Percentiles rank a stretch among this genome's conserved stretches.
phyloP scores from a whole-genome alignment of 352 stramenopile species.

The Plasmopara halstedii region DNA sequence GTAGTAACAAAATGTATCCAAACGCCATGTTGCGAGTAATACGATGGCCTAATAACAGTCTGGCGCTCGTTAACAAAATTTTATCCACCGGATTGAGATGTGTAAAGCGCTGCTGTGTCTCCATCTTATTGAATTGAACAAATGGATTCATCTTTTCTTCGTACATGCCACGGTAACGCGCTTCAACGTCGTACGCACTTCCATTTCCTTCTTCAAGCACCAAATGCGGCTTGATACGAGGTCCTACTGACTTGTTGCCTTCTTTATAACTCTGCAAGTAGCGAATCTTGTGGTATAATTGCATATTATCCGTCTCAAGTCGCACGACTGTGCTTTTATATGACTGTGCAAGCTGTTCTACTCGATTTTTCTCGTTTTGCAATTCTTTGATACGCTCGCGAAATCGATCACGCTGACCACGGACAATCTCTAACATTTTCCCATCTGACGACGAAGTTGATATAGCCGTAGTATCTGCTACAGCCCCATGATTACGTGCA shows the following conservation, averaged over 20 bases:
- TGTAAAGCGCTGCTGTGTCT: constrained; percentile 83
- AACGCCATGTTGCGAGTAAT: constrained; percentile 81
- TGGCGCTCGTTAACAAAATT: constrained; percentile 82
- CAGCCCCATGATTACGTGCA: constrained; percentile 1
- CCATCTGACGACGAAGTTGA: constrained; percentile 32
- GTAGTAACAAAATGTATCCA: constrained; percentile 77
- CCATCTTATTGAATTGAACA: constrained; percentile 87
- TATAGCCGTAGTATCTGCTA: constrained; percentile 3
- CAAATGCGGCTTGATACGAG: constrained; percentile 16
- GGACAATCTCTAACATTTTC: constrained; percentile 84
- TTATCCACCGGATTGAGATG: constrained; percentile 89
- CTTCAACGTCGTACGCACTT: constrained; percentile 42
- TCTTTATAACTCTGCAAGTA: constrained; percentile 76
- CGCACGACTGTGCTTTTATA: constrained; percentile 58
- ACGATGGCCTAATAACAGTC: constrained; percentile 72
- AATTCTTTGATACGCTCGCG: constrained; percentile 79
- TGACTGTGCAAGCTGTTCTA: constrained; percentile 55
- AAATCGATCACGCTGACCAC: constrained; percentile 72
- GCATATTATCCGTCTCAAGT: constrained; percentile 87
- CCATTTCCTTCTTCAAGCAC: constrained; percentile 34
- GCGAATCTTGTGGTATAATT: constrained; percentile 87
- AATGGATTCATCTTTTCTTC: constrained; percentile 90
- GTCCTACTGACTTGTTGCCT: constrained; percentile 10
- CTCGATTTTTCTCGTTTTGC: constrained; percentile 58
- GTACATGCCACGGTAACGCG: constrained; percentile 83